These are phyloP conservation scores for Phytophthora constricta DNA, from an alignment of 352 stramenopile genomes.

Conservation along the genomic window DNA sequence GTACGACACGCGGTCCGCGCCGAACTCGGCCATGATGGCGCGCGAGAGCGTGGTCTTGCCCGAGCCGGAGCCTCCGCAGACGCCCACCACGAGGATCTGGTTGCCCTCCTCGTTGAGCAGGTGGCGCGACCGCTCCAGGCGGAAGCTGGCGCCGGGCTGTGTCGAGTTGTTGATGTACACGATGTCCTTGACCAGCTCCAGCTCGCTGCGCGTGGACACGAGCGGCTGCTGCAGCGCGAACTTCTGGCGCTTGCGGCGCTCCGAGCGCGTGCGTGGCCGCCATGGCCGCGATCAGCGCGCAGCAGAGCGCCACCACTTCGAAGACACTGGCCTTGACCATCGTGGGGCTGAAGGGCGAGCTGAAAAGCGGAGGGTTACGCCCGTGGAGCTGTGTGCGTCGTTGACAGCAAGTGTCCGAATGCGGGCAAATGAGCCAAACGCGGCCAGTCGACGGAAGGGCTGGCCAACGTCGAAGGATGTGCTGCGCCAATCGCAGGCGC, in stretches of 20 bases:
- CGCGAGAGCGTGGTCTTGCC: constrained; percentile 93
- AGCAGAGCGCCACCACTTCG: constrained; percentile 54
- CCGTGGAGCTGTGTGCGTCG: constrained; percentile 1
- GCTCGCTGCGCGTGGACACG: constrained; percentile 61
- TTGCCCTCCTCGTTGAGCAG: constrained; percentile 61
- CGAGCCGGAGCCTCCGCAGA: constrained; percentile 92
- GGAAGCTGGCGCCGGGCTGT: constrained; percentile 48
- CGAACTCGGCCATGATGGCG: constrained; percentile 91
- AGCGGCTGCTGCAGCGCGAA: constrained; percentile 53
- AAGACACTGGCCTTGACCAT: constrained; percentile 60
- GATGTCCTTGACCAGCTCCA: constrained; percentile 85
- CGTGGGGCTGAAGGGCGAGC: too few species aligned
- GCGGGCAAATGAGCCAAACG: too few species aligned
- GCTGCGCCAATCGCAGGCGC: background rate
- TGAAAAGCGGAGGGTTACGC: too few species aligned
- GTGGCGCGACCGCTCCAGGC: constrained; percentile 41
- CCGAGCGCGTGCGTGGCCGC: constrained; percentile 54
- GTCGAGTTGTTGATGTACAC: constrained; percentile 86
- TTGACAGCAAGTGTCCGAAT: constrained; percentile 19
- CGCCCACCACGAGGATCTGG: constrained; percentile 90
- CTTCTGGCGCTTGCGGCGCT: constrained; percentile 45
- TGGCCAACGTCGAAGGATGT: constrained; percentile 4
- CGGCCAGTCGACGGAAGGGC: too few species aligned
- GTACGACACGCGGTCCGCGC: constrained; percentile 90
- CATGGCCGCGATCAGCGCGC: constrained; percentile 56